Base-by-base conservation (phyloP, 2,329 filamentous ascomycete species). In the Chaetomiaceae sp. region DNA sequence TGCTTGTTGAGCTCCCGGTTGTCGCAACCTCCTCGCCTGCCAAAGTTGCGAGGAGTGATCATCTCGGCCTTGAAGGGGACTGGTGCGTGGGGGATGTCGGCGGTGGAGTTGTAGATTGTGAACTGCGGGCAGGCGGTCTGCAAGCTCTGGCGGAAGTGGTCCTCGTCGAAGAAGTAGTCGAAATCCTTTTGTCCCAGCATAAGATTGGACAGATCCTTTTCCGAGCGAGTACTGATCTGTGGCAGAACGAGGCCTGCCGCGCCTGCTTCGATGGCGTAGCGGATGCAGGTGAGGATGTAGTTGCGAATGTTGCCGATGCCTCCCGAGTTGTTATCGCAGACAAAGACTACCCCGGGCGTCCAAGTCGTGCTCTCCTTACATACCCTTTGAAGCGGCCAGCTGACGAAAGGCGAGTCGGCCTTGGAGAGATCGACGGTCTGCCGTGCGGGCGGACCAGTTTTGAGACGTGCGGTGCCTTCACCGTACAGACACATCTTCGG, bases 311-410 rank as follows among this genome's bases (percentile, higher is more conserved):
- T 77, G 17, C 74, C 73, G 42, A 76, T 71, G 21, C 74, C 74
- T 3, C 74, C 74, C 3, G 72, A 72, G 58, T 76, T 77, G 60
- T 76, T 75, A 60, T 74, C 73, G 64, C 74, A 77, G 17, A 73
- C 62, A 50, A 71, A 76, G 10, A 74, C 64, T 21, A 76, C 56
- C 2, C 72, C 72, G 0, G 70, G 65, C 0, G 66, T 65, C 67
- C 68, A 73, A 1, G 51, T 59, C 2, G 70, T 65, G 38, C 30
- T 51, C 55, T 76, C 73, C 19, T 67, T 63, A 62, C 74, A 76
- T 5, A 71, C 65, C 6, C 73, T 62, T 33, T 65, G 64, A 42
- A 76, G 58, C 6, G 74, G 73, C 73, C 74, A 73, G 33, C 68
- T 62, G 59, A 75, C 60, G 58, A 75, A 75, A 12, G 70, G 69